Evolutionary conservation across 306 rosid genomes (phyloP).

Genomic region (Cucurbita maxima): DNA sequence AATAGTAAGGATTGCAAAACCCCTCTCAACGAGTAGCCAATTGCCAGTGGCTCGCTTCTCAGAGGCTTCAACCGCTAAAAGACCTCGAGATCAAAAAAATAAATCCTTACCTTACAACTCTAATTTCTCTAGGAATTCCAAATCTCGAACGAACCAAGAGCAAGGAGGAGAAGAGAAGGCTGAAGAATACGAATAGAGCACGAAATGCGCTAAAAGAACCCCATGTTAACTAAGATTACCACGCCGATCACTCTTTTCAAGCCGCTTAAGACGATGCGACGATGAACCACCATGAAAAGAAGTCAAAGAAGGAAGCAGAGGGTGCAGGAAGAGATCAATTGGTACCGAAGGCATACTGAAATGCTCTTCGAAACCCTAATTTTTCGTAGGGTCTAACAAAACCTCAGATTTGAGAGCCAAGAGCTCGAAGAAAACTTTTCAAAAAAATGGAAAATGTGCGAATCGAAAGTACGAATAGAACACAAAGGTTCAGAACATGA

Average conservation of each 20-base stretch:
- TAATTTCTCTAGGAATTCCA: conserved; percentile 1
- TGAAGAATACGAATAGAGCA: not conserved
- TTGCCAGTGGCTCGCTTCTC: not conserved
- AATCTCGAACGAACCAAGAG: conserved; percentile 10
- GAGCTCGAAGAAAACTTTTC: not conserved
- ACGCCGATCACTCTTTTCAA: conserved; percentile 68
- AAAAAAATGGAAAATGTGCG: not conserved
- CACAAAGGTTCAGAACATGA: not conserved
- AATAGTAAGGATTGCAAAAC: not conserved
- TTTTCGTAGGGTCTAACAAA: not conserved
- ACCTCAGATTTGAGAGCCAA: conserved; percentile 7
- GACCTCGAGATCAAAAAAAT: conserved; percentile 9
- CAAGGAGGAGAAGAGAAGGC: conserved; percentile 8
- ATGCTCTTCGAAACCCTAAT: conserved; percentile 78
- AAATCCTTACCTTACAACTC: conserved; percentile 1
- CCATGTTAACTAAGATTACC: conserved; percentile 78
- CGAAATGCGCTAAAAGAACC: not conserved
- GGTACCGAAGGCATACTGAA: conserved; percentile 55
- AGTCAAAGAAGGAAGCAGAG: conserved; percentile 27
- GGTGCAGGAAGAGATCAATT: conserved; percentile 18
- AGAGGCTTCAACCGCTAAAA: conserved; percentile 1
- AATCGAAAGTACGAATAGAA: not conserved
- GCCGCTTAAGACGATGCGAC: conserved; percentile 60
- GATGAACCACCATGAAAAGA: conserved; percentile 48
- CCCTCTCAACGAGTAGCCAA: not conserved